These are phyloP conservation scores for Pythium guiyangense DNA, from an alignment of 352 stramenopile species.

Conservation along the genomic window DNA sequence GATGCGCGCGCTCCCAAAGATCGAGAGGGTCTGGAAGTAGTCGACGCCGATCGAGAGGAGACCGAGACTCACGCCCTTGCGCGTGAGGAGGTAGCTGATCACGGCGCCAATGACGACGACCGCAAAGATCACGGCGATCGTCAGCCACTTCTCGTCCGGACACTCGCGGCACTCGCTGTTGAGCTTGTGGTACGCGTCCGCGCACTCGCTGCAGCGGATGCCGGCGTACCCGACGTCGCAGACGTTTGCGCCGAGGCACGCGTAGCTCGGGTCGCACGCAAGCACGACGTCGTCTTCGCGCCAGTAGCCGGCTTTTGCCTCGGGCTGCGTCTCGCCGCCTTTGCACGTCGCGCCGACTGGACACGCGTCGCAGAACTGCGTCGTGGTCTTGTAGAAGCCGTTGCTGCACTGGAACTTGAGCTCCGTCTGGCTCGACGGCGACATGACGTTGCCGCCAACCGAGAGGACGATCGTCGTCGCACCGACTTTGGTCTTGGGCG, in stretches of 20 bases:
- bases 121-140: conserved; percentile 40
- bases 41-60: conserved; percentile 80
- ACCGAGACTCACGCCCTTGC: conserved; percentile 60
- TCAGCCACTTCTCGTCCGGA: conserved; percentile 51
- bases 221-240: conserved; percentile 39
- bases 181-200: conserved; percentile 48
- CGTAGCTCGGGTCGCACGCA: conserved; percentile 46
- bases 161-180: conserved; percentile 59
- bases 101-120: conserved; percentile 38
- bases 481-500: conserved; percentile 52
- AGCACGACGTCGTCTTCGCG: conserved; percentile 48
- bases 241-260: conserved; percentile 47
- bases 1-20: conserved; percentile 71
- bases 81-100: conserved; percentile 54
- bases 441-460: conserved; percentile 57
- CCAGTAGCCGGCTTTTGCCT: conserved; percentile 50
- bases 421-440: conserved; percentile 47
- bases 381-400: conserved; percentile 44
- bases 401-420: conserved; percentile 60
- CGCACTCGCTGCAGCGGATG: conserved; percentile 44
- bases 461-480: conserved; percentile 48
- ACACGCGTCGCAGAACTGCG: conserved; percentile 45
- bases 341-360: conserved; percentile 42
- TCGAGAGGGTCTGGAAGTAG: conserved; percentile 84
- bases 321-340: conserved; percentile 39